Conservation (phyloP, 1,284 basidiomycete genomes). For the Austroboletus niveus region DNA sequence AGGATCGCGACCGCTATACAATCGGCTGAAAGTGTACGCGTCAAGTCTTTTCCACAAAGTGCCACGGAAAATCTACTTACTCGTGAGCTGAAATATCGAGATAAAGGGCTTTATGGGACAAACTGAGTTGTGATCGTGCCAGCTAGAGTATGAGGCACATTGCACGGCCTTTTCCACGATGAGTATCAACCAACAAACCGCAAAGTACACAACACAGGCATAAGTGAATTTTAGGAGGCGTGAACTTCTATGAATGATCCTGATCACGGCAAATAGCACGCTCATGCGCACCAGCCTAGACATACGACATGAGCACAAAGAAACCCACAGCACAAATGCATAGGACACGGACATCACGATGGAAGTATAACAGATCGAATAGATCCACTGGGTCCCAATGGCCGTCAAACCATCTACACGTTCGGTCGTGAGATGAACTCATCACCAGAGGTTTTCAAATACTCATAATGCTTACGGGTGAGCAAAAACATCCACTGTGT, state of each 20-base stretch:
- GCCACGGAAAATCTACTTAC: slow-evolving; percentile 2
- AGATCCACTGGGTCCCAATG: slow-evolving; percentile 10
- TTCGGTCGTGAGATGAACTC: background rate
- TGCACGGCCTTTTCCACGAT: slow-evolving; percentile 9
- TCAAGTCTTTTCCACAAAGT: background rate
- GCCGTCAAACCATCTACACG: slow-evolving; percentile 8
- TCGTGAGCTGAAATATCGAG: slow-evolving; percentile 11
- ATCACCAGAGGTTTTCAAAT: background rate
- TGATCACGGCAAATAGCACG: slow-evolving; percentile 20
- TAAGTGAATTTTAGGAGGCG: slow-evolving; percentile 15
- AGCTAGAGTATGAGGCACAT: slow-evolving; percentile 14
- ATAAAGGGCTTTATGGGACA: background rate
- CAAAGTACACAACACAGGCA: slow-evolving; percentile 10
- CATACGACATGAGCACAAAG: background rate
- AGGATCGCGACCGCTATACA: slow-evolving; percentile 18
- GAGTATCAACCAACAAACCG: slow-evolving; percentile 11
- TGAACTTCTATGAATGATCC: slow-evolving; percentile 8
- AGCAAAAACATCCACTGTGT: slow-evolving; percentile 11
- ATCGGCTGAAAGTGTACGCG: slow-evolving; percentile 10
- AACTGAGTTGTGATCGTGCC: slow-evolving; percentile 12
- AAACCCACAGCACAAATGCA: too few relatives aligned
- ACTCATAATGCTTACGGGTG: slow-evolving; percentile 5
- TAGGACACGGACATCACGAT: slow-evolving; percentile 11
- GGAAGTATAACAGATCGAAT: slow-evolving; percentile 8
- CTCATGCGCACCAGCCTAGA: slow-evolving; percentile 18